phyloP scores from a whole-genome alignment of 192 early-diverging fungal species.

The Glomus cerebriforme region DNA sequence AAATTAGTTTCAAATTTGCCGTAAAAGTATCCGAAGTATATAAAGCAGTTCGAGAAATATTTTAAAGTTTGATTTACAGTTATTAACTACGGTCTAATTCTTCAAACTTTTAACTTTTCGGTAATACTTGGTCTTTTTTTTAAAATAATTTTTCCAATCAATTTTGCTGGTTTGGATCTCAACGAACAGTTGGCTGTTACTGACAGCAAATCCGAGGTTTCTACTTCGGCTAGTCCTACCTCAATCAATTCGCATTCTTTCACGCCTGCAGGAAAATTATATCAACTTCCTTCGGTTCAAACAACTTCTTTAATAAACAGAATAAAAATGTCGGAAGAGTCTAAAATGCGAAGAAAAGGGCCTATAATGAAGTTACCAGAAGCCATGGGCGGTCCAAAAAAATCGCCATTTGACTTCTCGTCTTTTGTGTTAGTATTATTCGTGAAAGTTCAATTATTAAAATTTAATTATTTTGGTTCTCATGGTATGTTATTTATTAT shows the following conservation, averaged over 20 bases:
- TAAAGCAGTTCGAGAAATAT: too few relatives aligned
- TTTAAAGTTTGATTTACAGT: too few relatives aligned
- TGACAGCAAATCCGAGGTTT: background rate
- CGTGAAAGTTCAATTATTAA: background rate
- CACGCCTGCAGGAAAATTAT: background rate
- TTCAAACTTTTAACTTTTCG: background rate
- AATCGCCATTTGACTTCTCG: conserved; percentile 67
- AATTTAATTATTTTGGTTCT: too few relatives aligned
- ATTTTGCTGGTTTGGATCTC: background rate
- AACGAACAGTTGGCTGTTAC: background rate
- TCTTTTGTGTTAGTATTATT: conserved; percentile 60
- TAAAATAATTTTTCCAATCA: background rate
- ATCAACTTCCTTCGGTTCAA: background rate
- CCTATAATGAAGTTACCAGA: background rate
- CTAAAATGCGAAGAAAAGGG: background rate
- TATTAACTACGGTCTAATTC: background rate
- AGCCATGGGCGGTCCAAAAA: background rate
- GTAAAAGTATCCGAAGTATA: too few relatives aligned
- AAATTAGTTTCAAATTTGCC: too few relatives aligned
- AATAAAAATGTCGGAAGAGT: background rate
- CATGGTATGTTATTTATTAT: conserved; percentile 17
- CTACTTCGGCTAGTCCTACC: background rate
- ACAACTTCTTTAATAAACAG: background rate
- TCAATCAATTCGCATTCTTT: background rate
- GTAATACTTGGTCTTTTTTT: background rate